Conservation (phyloP, 495 filamentous ascomycete genomes). For the Cudoniella acicularis region DNA sequence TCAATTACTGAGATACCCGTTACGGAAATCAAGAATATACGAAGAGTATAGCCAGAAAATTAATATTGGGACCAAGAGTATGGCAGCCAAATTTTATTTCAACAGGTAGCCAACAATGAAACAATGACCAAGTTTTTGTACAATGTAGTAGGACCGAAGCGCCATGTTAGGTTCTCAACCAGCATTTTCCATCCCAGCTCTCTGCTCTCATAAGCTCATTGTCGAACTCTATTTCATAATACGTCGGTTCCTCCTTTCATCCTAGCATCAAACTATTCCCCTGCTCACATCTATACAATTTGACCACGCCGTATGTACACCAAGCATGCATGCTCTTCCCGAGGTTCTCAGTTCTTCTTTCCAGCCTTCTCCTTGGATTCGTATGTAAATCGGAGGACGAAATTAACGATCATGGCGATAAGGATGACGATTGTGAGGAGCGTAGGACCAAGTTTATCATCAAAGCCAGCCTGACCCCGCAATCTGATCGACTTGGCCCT, state of each 20-base stretch:
- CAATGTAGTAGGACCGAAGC: background rate
- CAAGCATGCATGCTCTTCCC: background rate
- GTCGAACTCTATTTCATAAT: background rate
- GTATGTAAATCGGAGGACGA: slow-evolving; percentile 68
- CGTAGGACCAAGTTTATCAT: slow-evolving; percentile 91
- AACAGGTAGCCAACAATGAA: background rate
- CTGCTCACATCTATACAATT: background rate
- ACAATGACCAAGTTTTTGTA: background rate
- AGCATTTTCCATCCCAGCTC: background rate
- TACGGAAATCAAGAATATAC: background rate
- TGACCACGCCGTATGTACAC: background rate
- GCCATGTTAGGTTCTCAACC: background rate
- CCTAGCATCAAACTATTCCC: background rate
- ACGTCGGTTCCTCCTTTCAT: background rate
- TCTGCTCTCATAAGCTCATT: background rate
- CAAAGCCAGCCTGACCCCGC: slow-evolving; percentile 90
- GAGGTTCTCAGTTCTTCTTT: slow-evolving; percentile 5
- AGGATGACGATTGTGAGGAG: slow-evolving; percentile 80
- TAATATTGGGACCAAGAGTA: too few species aligned
- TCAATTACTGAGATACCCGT: background rate
- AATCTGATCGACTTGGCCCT: slow-evolving; percentile 86
- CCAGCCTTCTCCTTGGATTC: slow-evolving; percentile 12
- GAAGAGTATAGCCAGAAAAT: background rate
- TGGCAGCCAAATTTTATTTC: too few species aligned
- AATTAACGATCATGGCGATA: slow-evolving; percentile 88